Evolutionary conservation across 192 early-diverging fungal species (phyloP).

Genomic region (Podila clonocystis): DNA sequence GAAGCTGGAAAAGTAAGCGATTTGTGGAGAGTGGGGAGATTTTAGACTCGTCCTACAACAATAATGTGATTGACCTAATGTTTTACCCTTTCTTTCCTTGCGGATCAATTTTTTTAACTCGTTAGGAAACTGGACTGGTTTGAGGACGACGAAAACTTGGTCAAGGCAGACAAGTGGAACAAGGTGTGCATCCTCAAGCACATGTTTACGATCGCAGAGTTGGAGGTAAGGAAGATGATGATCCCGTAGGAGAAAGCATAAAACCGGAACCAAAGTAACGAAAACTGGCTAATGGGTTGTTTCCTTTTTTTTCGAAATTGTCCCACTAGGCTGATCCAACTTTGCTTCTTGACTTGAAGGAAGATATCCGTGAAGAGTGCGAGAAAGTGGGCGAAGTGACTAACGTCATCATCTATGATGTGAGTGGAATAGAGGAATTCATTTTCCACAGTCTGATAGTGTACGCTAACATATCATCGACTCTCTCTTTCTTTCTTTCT

Average conservation of each 20-base stretch:
- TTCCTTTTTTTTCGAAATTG: not conserved
- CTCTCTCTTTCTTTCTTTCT: not conserved
- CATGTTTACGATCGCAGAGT: constrained; percentile 92
- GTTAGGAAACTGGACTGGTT: constrained; percentile 91
- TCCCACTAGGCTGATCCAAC: constrained; percentile 77
- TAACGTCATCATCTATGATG: constrained; percentile 94
- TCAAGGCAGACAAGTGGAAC: constrained; percentile 77
- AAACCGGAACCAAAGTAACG: too few relatives aligned
- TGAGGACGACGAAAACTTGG: constrained; percentile 71
- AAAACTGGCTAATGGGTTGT: not conserved
- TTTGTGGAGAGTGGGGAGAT: not conserved
- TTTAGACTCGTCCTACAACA: not conserved
- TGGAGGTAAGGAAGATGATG: constrained; percentile 69
- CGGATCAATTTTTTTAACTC: not conserved
- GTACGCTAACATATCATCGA: too few relatives aligned
- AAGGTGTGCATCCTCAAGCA: constrained; percentile 93
- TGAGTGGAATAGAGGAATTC: constrained; percentile 65
- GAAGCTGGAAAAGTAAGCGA: constrained; percentile 78
- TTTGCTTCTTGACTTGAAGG: constrained; percentile 89
- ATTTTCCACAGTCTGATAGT: too few relatives aligned
- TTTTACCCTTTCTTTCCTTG: not conserved
- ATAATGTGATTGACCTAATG: not conserved
- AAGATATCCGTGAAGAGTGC: constrained; percentile 94
- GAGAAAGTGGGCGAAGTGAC: constrained; percentile 94
- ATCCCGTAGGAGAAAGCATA: too few relatives aligned